Evolutionary conservation across 371 early-diverging fungal species (phyloP), one percentile per base, ranked within the genome.

Genomic region (Coemansia sp.): DNA sequence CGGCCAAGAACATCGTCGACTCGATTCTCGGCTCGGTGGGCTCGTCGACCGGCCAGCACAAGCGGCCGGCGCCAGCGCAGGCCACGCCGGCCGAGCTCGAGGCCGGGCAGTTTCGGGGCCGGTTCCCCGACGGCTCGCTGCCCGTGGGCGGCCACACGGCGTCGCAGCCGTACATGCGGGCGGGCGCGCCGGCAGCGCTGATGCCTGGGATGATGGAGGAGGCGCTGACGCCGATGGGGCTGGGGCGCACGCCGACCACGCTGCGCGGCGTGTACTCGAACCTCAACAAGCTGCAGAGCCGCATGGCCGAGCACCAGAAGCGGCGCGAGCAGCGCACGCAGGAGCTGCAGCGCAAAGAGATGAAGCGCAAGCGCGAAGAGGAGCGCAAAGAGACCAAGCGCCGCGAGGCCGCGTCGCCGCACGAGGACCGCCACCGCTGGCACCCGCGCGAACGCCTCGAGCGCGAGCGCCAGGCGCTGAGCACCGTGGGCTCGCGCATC

Each of bases 181-280:
- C 18, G 18, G 18, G 18, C 18, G 18, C 18, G 18, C 18, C 18
- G 18, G 18, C 18, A 18, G 18, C 18, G 18, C 18, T 43, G 43
- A 14, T 48, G 9, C 48, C 48, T 5, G 29, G 29, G 9, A 29
- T 29, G 48, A 48, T 50, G 50, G 50, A 50, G 4, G 48, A 58
- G 10, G 24, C 14, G 38, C 18, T 33, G 24, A 34, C 18, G 31
- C 51, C 60, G n/a, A 55, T 55, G 50, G 65, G 60, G 18, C 56
- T 64, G 5, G 60, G 44, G 6, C 48, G 53, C 12, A 42, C 72
- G 14, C 61, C 74, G 2, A 64, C 74, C 18, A 57, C 69, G 5
- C 29, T 72, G 53, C 74, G 69, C 36, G 64, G 74, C 50, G 74
- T 72, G 18, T 72, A 72, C 58, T 55, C 74, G n/a, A 72, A 72